A percentile compares a stretch with the other conserved stretches of the same genome.
phyloP scores from a whole-genome alignment of 441 rosid species.

The Gossypium davidsonii region DNA sequence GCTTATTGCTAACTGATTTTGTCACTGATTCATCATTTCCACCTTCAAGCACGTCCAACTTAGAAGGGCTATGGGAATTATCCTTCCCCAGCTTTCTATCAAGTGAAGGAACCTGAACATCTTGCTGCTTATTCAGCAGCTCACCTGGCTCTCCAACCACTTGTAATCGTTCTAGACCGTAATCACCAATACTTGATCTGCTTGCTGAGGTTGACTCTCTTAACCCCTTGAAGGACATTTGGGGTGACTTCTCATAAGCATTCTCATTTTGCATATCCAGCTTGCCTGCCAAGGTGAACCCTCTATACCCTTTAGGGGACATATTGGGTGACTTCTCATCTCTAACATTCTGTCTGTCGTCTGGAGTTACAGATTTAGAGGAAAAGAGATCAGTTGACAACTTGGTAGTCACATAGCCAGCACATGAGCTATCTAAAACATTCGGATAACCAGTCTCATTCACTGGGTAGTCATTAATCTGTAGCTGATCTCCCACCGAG shows the following conservation, averaged over 20 bases:
- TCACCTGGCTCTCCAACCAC: constrained; percentile 17
- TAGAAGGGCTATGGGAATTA: constrained; percentile 20
- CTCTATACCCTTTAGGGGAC: constrained; percentile 2
- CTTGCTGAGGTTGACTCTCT: constrained; percentile 18
- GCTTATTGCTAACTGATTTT: constrained; percentile 40
- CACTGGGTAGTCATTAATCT: constrained; percentile 16
- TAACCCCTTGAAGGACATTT: constrained; percentile 22
- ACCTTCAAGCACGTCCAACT: constrained; percentile 25
- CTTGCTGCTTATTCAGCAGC: constrained; percentile 19
- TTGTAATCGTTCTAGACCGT: constrained; percentile 13
- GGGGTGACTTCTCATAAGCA: constrained; percentile 24
- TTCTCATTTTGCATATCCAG: constrained; percentile 12
- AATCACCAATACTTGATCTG: constrained; percentile 12
- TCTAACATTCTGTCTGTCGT: not conserved
- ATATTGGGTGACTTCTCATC: constrained; percentile 10
- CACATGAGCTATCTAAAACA: constrained; percentile 21
- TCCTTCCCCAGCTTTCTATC: constrained; percentile 19
- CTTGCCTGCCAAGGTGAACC: constrained; percentile 3
- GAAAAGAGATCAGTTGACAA: constrained; percentile 9
- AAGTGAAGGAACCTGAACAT: constrained; percentile 18
- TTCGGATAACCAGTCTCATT: constrained; percentile 13
- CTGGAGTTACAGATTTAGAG: not conserved
- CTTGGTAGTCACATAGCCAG: constrained; percentile 22
- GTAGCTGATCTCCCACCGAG: constrained; percentile 20
- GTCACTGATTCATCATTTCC: constrained; percentile 22